Conservation (phyloP, 2,329 filamentous ascomycete species). For the Curvularia eragrostidis region DNA sequence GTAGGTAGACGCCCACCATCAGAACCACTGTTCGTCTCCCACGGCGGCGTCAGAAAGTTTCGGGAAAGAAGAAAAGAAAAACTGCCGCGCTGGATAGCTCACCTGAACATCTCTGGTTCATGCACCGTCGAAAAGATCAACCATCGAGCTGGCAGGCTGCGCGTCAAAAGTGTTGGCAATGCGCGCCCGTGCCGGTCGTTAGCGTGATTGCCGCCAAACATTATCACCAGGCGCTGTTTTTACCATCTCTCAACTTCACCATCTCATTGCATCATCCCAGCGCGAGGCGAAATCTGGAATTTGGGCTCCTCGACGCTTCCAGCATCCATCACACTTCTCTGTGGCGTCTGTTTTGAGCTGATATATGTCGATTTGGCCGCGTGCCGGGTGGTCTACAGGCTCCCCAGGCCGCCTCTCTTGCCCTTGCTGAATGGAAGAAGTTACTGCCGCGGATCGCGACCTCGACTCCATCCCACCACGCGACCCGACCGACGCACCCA, state of each 20-base stretch:
- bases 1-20: neutral
- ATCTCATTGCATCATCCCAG: constrained; percentile 40
- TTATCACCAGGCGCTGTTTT: constrained; percentile 26
- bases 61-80: neutral
- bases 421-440: constrained; percentile 42
- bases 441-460: constrained; percentile 42
- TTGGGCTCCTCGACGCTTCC: constrained; percentile 38
- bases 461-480: constrained; percentile 34
- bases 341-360: constrained; percentile 32
- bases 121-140: neutral
- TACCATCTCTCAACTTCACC: constrained; percentile 29
- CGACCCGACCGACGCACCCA: constrained; percentile 30
- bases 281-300: constrained; percentile 38
- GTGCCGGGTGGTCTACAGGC: constrained; percentile 43
- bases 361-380: constrained; percentile 41
- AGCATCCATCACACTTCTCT: constrained; percentile 24
- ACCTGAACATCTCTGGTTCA: neutral
- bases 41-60: constrained; percentile 11
- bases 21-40: constrained; percentile 8
- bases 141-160: constrained; percentile 1
- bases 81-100: constrained; percentile 1
- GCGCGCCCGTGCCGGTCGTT: constrained; percentile 21
- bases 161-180: constrained; percentile 9
- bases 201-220: constrained; percentile 21
- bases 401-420: constrained; percentile 36